These are phyloP conservation scores for Caryocar brasiliense DNA, from an alignment of 441 rosid genomes.

Conservation along the genomic window DNA sequence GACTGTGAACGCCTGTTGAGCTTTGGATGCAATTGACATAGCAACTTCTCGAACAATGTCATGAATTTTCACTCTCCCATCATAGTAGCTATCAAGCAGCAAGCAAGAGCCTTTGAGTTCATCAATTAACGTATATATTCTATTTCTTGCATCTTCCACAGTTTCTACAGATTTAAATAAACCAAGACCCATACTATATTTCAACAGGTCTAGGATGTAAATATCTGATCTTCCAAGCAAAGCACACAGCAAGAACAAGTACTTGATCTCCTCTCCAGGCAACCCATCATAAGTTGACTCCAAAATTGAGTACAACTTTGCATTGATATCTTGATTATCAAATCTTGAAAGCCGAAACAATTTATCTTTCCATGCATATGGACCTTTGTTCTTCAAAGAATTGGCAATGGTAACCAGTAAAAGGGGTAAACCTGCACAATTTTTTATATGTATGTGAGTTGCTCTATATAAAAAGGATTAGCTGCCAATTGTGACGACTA, in stretches of 20 bases:
- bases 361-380: not conserved
- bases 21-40: constrained; percentile 3
- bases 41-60: constrained; percentile 11
- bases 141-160: not conserved
- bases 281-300: constrained; percentile 12
- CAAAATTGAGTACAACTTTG: not conserved
- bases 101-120: constrained; percentile 7
- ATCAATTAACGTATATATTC: not conserved
- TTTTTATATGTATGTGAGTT: too few relatives aligned
- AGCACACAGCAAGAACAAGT: constrained; percentile 8
- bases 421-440: not conserved
- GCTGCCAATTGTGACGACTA: too few relatives aligned
- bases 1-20: not conserved
- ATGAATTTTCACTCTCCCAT: constrained; percentile 3
- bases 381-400: not conserved
- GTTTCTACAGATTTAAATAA: not conserved
- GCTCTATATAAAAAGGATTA: too few relatives aligned
- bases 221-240: not conserved
- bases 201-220: constrained; percentile 2
- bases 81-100: not conserved
- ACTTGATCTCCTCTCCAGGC: not conserved
- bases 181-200: constrained; percentile 6
- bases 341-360: not conserved
- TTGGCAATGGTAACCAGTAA: not conserved
- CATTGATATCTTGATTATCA: not conserved